A percentile compares a stretch with the other conserved stretches of the same genome.
Evolutionary conservation across 306 rosid genomes (phyloP).

Genomic region (Fagus crenata): DNA sequence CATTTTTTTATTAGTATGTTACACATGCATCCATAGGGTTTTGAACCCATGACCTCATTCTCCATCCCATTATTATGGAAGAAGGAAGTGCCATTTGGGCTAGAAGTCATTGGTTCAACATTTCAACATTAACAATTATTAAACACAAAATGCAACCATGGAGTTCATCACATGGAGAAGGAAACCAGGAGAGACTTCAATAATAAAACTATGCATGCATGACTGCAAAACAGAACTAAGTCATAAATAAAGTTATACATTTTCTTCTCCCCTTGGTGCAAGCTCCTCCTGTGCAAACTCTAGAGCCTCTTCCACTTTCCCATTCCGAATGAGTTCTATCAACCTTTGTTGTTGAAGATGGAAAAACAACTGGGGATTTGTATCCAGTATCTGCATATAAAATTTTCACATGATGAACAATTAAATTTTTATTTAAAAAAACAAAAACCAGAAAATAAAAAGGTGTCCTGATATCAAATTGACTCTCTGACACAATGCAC

Average conservation of each 20-base stretch:
- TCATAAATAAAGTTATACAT: constrained; percentile 48
- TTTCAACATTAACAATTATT: constrained; percentile 13
- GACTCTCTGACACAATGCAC: neutral
- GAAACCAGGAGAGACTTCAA: constrained; percentile 18
- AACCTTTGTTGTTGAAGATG: constrained; percentile 91
- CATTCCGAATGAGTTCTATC: constrained; percentile 85
- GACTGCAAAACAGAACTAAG: constrained; percentile 16
- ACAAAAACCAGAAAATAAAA: neutral
- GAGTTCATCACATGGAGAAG: neutral
- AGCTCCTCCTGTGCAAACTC: constrained; percentile 98
- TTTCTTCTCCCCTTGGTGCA: constrained; percentile 98
- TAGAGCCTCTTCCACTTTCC: constrained; percentile 89
- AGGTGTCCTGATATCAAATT: neutral
- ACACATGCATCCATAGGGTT: too few relatives aligned
- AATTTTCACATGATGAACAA: constrained; percentile 11
- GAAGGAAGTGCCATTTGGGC: too few relatives aligned
- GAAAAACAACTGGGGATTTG: constrained; percentile 92
- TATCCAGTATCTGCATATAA: constrained; percentile 82
- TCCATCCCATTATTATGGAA: too few relatives aligned
- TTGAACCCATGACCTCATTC: too few relatives aligned
- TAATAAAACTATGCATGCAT: constrained; percentile 5
- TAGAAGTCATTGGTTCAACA: neutral
- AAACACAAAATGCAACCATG: constrained; percentile 20
- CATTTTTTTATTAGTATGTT: too few relatives aligned
- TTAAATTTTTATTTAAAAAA: neutral